These are phyloP conservation scores for Irineochytrium annulatum DNA, from an alignment of 192 early-diverging fungal genomes.

Conservation along the genomic window DNA sequence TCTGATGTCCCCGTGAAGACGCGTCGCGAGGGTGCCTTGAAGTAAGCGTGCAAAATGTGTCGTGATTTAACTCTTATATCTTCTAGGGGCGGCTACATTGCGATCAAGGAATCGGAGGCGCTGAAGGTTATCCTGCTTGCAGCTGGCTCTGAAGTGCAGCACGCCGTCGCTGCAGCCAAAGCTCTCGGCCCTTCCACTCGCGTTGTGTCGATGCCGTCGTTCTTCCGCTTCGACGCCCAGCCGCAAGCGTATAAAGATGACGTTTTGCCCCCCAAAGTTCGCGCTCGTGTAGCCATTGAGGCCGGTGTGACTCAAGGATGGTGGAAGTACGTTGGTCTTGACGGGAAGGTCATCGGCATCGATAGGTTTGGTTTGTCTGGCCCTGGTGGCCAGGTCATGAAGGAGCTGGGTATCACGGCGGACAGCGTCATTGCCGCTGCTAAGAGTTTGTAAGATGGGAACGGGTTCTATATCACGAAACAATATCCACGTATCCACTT, in stretches of 20 bases:
- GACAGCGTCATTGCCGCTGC: constrained; percentile 18
- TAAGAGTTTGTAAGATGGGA: constrained; percentile 22
- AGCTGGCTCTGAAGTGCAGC: constrained; percentile 88
- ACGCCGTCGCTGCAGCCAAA: constrained; percentile 84
- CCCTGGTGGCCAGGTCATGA: constrained; percentile 45
- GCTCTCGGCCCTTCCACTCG: constrained; percentile 64
- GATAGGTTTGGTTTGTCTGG: constrained; percentile 85
- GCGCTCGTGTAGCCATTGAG: constrained; percentile 79
- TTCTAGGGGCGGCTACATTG: constrained; percentile 25
- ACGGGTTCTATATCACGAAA: no score
- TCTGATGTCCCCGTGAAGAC: constrained; percentile 77
- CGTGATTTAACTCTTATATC: no score
- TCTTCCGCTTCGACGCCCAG: constrained; percentile 86
- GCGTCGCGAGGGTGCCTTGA: constrained; percentile 80
- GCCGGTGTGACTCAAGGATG: constrained; percentile 85
- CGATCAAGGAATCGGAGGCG: constrained; percentile 62
- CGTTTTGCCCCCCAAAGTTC: constrained; percentile 78
- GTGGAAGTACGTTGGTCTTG: constrained; percentile 72
- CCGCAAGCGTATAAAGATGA: constrained; percentile 68
- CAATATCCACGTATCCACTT: no score
- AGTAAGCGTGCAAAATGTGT: background rate
- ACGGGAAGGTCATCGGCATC: constrained; percentile 81
- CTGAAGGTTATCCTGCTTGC: constrained; percentile 65
- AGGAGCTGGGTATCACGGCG: constrained; percentile 11
- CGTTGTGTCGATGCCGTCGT: constrained; percentile 92